Percentiles rank a stretch among this genome's conserved stretches.
phyloP scores from a whole-genome alignment of 441 rosid genomes.

The Capsella rubella region DNA sequence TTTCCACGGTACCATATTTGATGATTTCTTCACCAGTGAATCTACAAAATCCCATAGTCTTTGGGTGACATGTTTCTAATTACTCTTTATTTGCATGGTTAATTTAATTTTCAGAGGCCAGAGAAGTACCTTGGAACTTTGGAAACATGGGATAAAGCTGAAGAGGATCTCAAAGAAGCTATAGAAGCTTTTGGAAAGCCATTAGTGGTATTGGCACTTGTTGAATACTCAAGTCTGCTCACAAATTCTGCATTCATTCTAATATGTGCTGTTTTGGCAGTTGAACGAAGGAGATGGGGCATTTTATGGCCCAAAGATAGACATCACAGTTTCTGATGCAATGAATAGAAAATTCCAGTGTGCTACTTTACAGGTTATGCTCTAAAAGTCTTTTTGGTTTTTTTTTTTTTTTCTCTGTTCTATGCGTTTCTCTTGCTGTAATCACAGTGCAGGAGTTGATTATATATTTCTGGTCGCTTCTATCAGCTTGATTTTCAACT shows the following conservation, averaged over 20 bases:
- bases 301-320: constrained; percentile 99
- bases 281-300: constrained; percentile 96
- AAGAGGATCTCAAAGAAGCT: constrained; percentile 82
- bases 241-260: constrained; percentile 13
- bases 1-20: constrained; percentile 78
- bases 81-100: constrained; percentile 23
- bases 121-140: constrained; percentile 86
- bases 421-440: background rate
- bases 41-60: constrained; percentile 14
- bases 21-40: constrained; percentile 10
- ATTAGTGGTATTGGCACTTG: constrained; percentile 69
- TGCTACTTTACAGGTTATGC: constrained; percentile 88
- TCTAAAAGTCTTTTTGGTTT: background rate
- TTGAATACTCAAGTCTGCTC: constrained; percentile 18
- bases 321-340: constrained; percentile 97
- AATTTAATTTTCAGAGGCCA: constrained; percentile 72
- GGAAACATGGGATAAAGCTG: constrained; percentile 93
- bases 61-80: background rate
- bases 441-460: constrained; percentile 15
- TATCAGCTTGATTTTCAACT: constrained; percentile 98
- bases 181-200: constrained; percentile 82
- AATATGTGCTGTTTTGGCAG: constrained; percentile 52
- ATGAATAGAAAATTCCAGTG: constrained; percentile 94
- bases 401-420: background rate
- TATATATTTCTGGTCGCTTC: constrained; percentile 17